These are phyloP conservation scores for Colletotrichum cuscutae DNA, from an alignment of 2,329 filamentous ascomycete genomes.

Conservation along the genomic window DNA sequence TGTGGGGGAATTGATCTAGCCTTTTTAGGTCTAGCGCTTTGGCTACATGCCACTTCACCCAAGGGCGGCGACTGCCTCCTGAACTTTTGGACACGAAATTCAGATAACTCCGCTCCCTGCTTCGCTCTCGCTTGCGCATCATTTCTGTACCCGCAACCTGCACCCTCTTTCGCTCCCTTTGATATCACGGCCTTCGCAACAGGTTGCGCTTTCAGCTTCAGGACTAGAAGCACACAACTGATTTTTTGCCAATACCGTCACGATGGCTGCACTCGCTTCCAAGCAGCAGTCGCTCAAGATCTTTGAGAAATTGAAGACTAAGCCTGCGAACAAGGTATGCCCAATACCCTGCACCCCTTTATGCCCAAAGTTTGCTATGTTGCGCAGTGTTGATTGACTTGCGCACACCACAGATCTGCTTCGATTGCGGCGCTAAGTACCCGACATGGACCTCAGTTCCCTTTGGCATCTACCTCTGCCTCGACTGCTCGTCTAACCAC, in stretches of 20 bases:
- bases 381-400: slow-evolving; percentile 33
- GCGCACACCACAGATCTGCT: slow-evolving; percentile 78
- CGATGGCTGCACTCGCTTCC: slow-evolving; percentile 77
- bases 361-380: slow-evolving; percentile 36
- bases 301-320: slow-evolving; percentile 96
- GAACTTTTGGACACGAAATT: slow-evolving; percentile 37
- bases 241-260: slow-evolving; percentile 43
- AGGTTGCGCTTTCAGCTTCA: slow-evolving; percentile 3
- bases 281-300: slow-evolving; percentile 97
- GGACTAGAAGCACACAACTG: neutral
- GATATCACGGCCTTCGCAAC: neutral
- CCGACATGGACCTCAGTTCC: slow-evolving; percentile 98
- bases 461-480: slow-evolving; percentile 96
- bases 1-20: slow-evolving; percentile 28
- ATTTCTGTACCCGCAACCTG: slow-evolving; percentile 14
- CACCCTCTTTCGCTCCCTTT: slow-evolving; percentile 6
- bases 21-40: slow-evolving; percentile 7
- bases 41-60: slow-evolving; percentile 37
- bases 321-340: slow-evolving; percentile 91
- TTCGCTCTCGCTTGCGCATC: slow-evolving; percentile 25
- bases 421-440: slow-evolving; percentile 97
- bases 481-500: slow-evolving; percentile 97
- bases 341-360: slow-evolving; percentile 6
- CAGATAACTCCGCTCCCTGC: slow-evolving; percentile 30
- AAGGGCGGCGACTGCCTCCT: slow-evolving; percentile 35